A percentile compares a stretch with the other conserved stretches of the same genome.
phyloP scores from a whole-genome alignment of 176 grass and related monocot species.

The Lolium perenne region DNA sequence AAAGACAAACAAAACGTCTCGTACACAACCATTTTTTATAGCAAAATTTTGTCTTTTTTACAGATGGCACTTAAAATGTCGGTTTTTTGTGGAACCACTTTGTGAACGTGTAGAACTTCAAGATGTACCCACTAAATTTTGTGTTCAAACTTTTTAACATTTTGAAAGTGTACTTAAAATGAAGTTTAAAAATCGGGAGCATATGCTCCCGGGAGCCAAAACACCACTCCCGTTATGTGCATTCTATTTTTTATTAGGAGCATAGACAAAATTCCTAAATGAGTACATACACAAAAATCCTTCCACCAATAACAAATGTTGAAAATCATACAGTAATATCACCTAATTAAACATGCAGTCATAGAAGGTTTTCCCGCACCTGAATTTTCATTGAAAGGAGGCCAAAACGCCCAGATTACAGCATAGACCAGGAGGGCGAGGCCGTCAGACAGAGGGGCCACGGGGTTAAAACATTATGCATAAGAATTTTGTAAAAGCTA shows the following conservation, averaged over 20 bases:
- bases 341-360: background rate
- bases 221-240: background rate
- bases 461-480: background rate
- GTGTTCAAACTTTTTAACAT: too few relatives aligned
- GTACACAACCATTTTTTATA: too few relatives aligned
- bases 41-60: too few relatives aligned
- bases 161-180: too few relatives aligned
- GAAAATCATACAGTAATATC: background rate
- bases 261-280: background rate
- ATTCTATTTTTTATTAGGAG: constrained; percentile 15
- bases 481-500: background rate
- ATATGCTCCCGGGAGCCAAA: too few relatives aligned
- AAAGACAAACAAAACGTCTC: too few relatives aligned
- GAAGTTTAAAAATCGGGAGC: too few relatives aligned
- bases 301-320: background rate
- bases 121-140: too few relatives aligned
- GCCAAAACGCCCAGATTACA: background rate
- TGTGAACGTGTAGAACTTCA: too few relatives aligned
- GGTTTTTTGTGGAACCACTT: too few relatives aligned
- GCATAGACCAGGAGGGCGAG: background rate
- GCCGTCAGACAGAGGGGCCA: background rate
- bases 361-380: background rate
- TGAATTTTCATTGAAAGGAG: background rate
- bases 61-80: too few relatives aligned
- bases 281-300: background rate